Base-by-base conservation (phyloP, 2,329 filamentous ascomycete species). In the Fusarium ramigenum region DNA sequence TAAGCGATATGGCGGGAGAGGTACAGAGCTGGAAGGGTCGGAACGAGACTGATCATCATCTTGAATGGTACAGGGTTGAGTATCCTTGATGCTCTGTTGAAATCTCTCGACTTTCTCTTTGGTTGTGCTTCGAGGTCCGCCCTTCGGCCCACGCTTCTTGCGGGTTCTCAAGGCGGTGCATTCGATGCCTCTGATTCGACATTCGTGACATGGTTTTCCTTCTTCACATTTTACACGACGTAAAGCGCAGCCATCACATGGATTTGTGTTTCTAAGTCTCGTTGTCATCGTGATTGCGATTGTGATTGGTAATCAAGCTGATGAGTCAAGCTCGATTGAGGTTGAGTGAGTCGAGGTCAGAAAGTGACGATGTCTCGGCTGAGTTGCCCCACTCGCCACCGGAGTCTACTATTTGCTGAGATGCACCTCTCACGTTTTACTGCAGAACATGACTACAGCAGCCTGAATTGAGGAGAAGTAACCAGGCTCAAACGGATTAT, bases 151-250 rank as follows among this genome's bases (percentile, higher is more conserved):
- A 43, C 71, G 71, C 43, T 73, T 73, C 56, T 60, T 74, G 34
- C 70, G 50, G 23, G 49, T 47, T 23, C 71, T 61, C 16, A 73
- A 16, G 37, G 57, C 44, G 1, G 71, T 73, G 47, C 71, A 73
- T 34, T 73, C 70, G 19, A 74, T 72, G 25, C 70, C 63, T 56
- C 71, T 54, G 25, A 73, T 12, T 11, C 59, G 70, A 56, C 71
- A 73, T 19, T 73, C 71, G 21, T 67, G 59, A 30, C 71, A 73
- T 10, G 71, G 71, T 10, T 63, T 74, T 21, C 62, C 60, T 32
- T 73, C 70, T 34, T 73, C 70, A 15, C 71, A 73, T 47, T 73
- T 73, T 2, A 73, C 71, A n/a, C 70, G 70, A 37, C 71, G 25
- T 1, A 73, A 25, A 15, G 71, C 71, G 56, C 71, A 73, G 30